Conservation (phyloP, 1,284 basidiomycete genomes). For the Takashimella koratensis region DNA sequence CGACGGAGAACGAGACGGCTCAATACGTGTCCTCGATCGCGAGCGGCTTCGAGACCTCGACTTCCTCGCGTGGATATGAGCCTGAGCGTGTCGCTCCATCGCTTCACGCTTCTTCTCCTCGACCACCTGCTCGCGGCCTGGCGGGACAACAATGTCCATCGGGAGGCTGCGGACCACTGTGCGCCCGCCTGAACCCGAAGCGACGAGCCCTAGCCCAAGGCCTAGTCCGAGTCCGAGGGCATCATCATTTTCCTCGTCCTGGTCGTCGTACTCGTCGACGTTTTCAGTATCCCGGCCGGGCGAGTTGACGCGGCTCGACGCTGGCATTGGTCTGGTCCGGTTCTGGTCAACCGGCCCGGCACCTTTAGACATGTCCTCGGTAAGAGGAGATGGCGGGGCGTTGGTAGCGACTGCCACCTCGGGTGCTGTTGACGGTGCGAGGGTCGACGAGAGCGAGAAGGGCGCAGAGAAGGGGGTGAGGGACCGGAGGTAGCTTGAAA, state of each 20-base stretch:
- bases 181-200: not conserved
- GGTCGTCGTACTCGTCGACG: slow-evolving; percentile 13
- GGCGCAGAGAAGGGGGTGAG: slow-evolving; percentile 33
- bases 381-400: not conserved
- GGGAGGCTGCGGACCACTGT: slow-evolving; percentile 38
- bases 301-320: slow-evolving; percentile 11
- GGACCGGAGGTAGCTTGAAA: slow-evolving; percentile 37
- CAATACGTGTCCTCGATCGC: slow-evolving; percentile 5
- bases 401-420: not conserved
- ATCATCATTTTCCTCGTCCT: not conserved
- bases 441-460: slow-evolving; percentile 1
- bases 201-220: not conserved
- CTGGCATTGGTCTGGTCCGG: slow-evolving; percentile 21
- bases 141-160: slow-evolving; percentile 40
- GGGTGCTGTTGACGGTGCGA: not conserved
- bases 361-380: not conserved
- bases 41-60: slow-evolving; percentile 6
- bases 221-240: too few species aligned
- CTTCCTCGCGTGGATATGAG: not conserved
- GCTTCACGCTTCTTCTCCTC: slow-evolving; percentile 25
- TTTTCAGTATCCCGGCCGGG: slow-evolving; percentile 10
- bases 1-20: slow-evolving; percentile 11
- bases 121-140: slow-evolving; percentile 14
- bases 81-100: slow-evolving; percentile 10
- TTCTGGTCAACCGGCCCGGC: not conserved